Base-by-base conservation (phyloP, 1,284 basidiomycete species). In the Ustilago nuda region DNA sequence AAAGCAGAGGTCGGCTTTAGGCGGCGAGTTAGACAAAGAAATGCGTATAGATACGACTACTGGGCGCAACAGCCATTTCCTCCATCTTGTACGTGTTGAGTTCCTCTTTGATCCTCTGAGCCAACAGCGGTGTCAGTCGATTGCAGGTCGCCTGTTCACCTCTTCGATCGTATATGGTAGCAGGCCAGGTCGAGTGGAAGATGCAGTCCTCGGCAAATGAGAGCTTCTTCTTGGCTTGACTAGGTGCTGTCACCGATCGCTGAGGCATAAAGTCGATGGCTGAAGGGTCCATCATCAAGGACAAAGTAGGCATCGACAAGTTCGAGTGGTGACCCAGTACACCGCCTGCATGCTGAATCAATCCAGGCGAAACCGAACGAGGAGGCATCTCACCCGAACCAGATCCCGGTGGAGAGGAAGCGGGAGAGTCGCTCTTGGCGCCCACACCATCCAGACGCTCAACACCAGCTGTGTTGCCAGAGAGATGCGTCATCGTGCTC, bases 131-230 rank as follows among this genome's bases (percentile, higher is more conserved):
- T 58, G 96, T 99, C 81, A 99, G 88, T 37, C 94, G 90, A 88
- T 95, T 98, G 91, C 95, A 98, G 23, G 96, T 98, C 53, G 95
- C 95, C 33, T 94, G 94, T 87, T 98, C 96, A 80, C 93, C 95
- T 73, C 95, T 89, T 61, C 96, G 89, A 87, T 99, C 96, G 87
- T 99, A 99, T 63, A 95, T 92, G 48, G 89, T 89, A 11, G 94
- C 88, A 50, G 94, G 91, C 89, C 98, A 98, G 8, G 96, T 99
- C 86, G 95, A 93, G 84, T 98, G 98, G 57, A 98, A 93, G 37
- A 93, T 94, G 82, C 97, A 88, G 85, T 94, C 95, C 53, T 91
- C 92, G 36, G 95, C 95, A 87, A 98, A 99, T 60, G 92, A 90
- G 41, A 98, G 83, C 46, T 84, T 77, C 86, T 93, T 94, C 82